A percentile compares a stretch with the other conserved stretches of the same genome.
phyloP scores from a whole-genome alignment of 768 basidiomycete genomes.

The Boletus rufocinnamomeus region DNA sequence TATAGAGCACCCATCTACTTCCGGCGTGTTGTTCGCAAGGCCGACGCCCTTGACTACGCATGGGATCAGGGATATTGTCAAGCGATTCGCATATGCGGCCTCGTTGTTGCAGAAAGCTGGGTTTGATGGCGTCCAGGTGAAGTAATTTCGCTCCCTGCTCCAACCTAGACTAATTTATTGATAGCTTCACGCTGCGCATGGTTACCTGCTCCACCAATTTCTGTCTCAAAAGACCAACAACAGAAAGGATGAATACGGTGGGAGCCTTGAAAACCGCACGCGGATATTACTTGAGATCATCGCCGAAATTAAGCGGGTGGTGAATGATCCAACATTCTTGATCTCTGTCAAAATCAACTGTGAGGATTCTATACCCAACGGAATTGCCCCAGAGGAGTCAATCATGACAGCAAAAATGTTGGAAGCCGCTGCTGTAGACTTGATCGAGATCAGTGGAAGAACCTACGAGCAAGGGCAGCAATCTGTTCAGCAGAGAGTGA shows the following conservation, averaged over 20 bases:
- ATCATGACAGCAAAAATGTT: conserved; percentile 32
- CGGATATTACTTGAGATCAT: conserved; percentile 51
- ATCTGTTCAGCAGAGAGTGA: conserved; percentile 13
- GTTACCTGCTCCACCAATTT: conserved; percentile 51
- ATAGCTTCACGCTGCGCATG: conserved; percentile 47
- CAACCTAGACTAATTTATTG: not conserved
- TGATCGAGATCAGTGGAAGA: conserved; percentile 46
- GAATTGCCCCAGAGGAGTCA: conserved; percentile 37
- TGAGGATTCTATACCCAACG: conserved; percentile 30
- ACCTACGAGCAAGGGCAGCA: conserved; percentile 33
- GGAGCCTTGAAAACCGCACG: conserved; percentile 50
- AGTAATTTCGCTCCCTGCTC: not conserved
- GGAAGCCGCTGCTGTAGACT: conserved; percentile 38
- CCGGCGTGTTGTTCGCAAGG: conserved; percentile 34
- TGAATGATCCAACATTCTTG: conserved; percentile 35
- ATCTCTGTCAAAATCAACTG: conserved; percentile 39
- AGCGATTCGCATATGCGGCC: conserved; percentile 56
- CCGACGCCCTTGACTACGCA: conserved; percentile 42
- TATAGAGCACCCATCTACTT: conserved; percentile 36
- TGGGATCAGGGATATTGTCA: conserved; percentile 53
- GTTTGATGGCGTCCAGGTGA: conserved; percentile 65
- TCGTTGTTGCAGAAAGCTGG: conserved; percentile 55
- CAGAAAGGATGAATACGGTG: conserved; percentile 60
- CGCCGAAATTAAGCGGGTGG: conserved; percentile 42
- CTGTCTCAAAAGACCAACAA: conserved; percentile 45